Evolutionary conservation across 805 yeast genomes (phyloP).

Genomic region (Metschnikowia drakensbergensis): DNA sequence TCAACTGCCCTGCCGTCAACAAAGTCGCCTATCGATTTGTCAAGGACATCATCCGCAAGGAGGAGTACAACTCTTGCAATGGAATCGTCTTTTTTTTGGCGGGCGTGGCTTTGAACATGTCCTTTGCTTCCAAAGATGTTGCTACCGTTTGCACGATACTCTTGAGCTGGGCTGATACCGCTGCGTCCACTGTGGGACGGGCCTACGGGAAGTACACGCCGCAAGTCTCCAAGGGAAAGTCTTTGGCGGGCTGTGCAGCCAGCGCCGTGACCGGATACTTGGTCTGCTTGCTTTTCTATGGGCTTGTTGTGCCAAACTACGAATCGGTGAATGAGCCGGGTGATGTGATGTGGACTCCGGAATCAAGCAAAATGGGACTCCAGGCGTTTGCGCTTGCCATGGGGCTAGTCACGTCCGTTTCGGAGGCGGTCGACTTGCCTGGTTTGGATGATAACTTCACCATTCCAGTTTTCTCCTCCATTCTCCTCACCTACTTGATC

Average conservation of each 20-base stretch:
- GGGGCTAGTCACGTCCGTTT: constrained; percentile 80
- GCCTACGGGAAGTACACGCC: constrained; percentile 82
- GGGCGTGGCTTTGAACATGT: constrained; percentile 71
- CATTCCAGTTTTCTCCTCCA: constrained; percentile 82
- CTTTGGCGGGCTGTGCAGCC: constrained; percentile 87
- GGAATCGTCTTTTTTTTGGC: constrained; percentile 86
- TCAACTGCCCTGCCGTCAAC: constrained; percentile 61
- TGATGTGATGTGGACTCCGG: constrained; percentile 63
- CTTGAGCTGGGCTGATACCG: constrained; percentile 95
- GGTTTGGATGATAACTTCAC: constrained; percentile 91
- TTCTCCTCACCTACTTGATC: constrained; percentile 54
- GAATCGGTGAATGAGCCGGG: constrained; percentile 48
- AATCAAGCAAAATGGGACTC: constrained; percentile 54
- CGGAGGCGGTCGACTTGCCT: constrained; percentile 78
- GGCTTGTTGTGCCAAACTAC: constrained; percentile 63
- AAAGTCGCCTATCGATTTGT: constrained; percentile 58
- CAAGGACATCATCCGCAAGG: constrained; percentile 83
- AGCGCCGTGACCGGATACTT: constrained; percentile 72
- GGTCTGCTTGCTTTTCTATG: constrained; percentile 68
- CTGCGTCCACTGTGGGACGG: constrained; percentile 93
- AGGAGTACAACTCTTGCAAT: constrained; percentile 66
- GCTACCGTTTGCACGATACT: constrained; percentile 70
- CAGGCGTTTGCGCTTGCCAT: constrained; percentile 52
- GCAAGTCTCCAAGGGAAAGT: constrained; percentile 66
- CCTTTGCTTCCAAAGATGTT: constrained; percentile 74